Evolutionary conservation across 352 stramenopile species (phyloP).

Genomic region (Pythium aphanidermatum): DNA sequence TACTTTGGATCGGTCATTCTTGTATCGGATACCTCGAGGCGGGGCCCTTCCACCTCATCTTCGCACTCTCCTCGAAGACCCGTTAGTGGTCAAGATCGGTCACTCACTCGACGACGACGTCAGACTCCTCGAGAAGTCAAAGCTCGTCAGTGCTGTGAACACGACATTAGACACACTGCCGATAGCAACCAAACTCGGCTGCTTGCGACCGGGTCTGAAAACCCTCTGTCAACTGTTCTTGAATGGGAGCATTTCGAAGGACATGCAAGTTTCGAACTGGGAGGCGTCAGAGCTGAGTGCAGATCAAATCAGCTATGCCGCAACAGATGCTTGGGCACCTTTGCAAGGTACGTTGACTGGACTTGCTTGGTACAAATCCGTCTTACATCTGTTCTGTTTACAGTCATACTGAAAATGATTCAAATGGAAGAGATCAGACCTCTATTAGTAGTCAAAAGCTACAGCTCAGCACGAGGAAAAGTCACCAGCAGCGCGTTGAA

Average conservation of each 20-base stretch:
- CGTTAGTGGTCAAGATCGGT: conserved; percentile 64
- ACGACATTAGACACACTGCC: conserved; percentile 79
- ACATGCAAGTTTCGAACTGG: conserved; percentile 86
- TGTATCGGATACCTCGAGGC: conserved; percentile 60
- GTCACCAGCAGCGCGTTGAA: conserved; percentile 35
- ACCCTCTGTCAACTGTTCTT: conserved; percentile 77
- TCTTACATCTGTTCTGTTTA: conserved; percentile 7
- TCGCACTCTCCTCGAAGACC: conserved; percentile 47
- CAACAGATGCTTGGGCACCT: conserved; percentile 73
- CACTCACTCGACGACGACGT: conserved; percentile 78
- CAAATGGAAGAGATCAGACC: conserved; percentile 51
- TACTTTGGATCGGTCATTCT: conserved; percentile 63
- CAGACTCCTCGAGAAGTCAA: conserved; percentile 42
- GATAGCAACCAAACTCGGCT: conserved; percentile 72
- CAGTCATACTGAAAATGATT: conserved; percentile 76
- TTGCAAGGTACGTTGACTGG: conserved; percentile 38
- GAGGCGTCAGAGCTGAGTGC: conserved; percentile 53
- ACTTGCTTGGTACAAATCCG: background rate
- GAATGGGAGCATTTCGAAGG: conserved; percentile 58
- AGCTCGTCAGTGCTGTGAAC: conserved; percentile 51
- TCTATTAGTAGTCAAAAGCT: conserved; percentile 62
- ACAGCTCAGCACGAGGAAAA: conserved; percentile 34
- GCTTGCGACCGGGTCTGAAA: conserved; percentile 60
- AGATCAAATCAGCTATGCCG: conserved; percentile 74
- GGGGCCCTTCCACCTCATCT: conserved; percentile 50